A percentile compares a stretch with the other conserved stretches of the same genome.
These are phyloP conservation scores for Neoarthrinium moseri DNA, from an alignment of 2,329 filamentous ascomycete species.

Conservation along the genomic window DNA sequence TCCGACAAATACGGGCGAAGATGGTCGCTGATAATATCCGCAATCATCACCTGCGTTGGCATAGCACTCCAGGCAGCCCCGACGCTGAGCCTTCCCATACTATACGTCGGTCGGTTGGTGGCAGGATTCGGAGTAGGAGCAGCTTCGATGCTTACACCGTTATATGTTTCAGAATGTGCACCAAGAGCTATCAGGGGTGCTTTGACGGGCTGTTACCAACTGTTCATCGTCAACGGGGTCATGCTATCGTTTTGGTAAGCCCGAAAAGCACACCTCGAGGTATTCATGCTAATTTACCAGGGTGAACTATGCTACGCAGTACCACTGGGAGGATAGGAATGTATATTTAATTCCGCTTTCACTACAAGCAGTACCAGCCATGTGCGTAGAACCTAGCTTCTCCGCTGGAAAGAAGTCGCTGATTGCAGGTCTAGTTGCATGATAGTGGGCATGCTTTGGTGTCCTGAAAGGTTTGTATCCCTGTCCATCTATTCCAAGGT, in stretches of 20 bases:
- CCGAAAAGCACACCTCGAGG: neutral
- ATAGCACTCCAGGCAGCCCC: slow-evolving; percentile 64
- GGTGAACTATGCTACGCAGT: slow-evolving; percentile 50
- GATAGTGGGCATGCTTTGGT: slow-evolving; percentile 58
- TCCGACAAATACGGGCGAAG: slow-evolving; percentile 57
- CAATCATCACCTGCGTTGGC: slow-evolving; percentile 57
- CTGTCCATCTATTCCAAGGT: neutral
- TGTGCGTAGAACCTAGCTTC: slow-evolving; percentile 33
- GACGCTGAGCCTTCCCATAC: slow-evolving; percentile 57
- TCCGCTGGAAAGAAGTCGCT: neutral
- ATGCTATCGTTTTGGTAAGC: slow-evolving; percentile 41
- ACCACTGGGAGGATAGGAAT: slow-evolving; percentile 39
- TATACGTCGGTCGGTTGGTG: slow-evolving; percentile 64
- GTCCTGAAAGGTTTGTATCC: slow-evolving; percentile 42
- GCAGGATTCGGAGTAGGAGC: slow-evolving; percentile 50
- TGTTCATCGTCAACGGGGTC: slow-evolving; percentile 45
- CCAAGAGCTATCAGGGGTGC: slow-evolving; percentile 50
- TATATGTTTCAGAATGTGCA: slow-evolving; percentile 49
- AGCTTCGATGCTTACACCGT: slow-evolving; percentile 42
- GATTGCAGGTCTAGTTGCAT: slow-evolving; percentile 37
- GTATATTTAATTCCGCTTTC: slow-evolving; percentile 62
- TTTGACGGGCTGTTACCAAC: slow-evolving; percentile 48
- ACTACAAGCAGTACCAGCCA: slow-evolving; percentile 63
- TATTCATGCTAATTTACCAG: slow-evolving; percentile 29
- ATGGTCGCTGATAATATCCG: slow-evolving; percentile 52